Conservation (phyloP, 169 alveolate genomes). For the Eimeria necatrix region DNA sequence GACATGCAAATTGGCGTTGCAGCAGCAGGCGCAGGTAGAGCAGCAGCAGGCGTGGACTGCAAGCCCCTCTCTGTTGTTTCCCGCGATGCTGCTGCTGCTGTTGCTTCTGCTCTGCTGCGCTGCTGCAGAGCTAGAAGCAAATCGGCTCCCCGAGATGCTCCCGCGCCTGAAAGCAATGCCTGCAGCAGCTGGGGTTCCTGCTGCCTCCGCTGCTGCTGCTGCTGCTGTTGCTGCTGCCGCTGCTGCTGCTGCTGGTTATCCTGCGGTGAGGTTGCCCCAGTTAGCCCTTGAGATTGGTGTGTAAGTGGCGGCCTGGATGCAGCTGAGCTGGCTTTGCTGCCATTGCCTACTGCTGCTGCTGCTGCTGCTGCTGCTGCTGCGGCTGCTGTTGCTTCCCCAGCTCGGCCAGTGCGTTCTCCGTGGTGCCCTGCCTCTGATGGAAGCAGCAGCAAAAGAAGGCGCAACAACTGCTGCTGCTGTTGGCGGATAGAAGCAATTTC, state of each 20-base stretch:
- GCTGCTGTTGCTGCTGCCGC: background rate
- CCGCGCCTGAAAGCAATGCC: background rate
- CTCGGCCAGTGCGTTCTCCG: background rate
- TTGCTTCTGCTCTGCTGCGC: too few relatives aligned
- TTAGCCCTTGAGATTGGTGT: background rate
- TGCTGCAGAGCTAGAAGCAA: too few relatives aligned
- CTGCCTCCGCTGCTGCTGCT: background rate
- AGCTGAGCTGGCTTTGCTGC: background rate
- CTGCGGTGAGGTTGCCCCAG: background rate
- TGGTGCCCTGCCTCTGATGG: background rate
- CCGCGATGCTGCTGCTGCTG: too few relatives aligned
- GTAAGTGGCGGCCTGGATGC: background rate
- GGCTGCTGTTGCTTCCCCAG: background rate
- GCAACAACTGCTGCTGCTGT: background rate
- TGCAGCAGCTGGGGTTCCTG: background rate
- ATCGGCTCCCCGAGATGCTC: too few relatives aligned
- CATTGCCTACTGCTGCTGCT: background rate
- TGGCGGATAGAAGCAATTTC: background rate
- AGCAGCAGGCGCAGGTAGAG: too few relatives aligned
- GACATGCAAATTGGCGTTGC: too few relatives aligned
- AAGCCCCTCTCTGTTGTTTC: too few relatives aligned
- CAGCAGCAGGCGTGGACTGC: too few relatives aligned
- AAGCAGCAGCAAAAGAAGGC: background rate
- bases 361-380: constrained; percentile 6
- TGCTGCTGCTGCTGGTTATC: background rate